A percentile compares a stretch with the other conserved stretches of the same genome.
Evolutionary conservation across 2,329 filamentous ascomycete species (phyloP).

Genomic region (Dothiorella sarmentorum): DNA sequence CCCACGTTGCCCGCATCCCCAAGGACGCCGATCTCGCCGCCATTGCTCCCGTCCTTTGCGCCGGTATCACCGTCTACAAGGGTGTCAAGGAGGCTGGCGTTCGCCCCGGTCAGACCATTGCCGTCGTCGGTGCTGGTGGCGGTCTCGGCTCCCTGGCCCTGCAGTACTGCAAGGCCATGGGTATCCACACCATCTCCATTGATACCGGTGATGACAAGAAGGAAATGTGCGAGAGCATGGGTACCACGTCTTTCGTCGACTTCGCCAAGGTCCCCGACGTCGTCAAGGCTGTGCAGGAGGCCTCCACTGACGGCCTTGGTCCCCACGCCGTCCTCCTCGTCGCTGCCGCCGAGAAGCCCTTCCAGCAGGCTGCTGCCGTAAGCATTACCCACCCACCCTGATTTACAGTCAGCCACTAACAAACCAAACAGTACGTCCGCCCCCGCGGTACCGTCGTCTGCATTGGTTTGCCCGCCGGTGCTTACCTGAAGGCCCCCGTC

Average conservation of each 20-base stretch:
- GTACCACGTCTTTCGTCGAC: conserved; percentile 73
- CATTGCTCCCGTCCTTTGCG: conserved; percentile 77
- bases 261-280: conserved; percentile 73
- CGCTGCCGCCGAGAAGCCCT: conserved; percentile 84
- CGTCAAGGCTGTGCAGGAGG: conserved; percentile 77
- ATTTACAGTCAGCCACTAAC: neutral
- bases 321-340: conserved; percentile 85
- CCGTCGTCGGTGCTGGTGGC: conserved; percentile 82
- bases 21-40: conserved; percentile 73
- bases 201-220: conserved; percentile 80
- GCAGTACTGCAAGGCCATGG: conserved; percentile 92
- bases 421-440: conserved; percentile 64
- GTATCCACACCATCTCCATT: conserved; percentile 75
- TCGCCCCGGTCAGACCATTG: conserved; percentile 71
- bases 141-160: conserved; percentile 75
- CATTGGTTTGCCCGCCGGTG: conserved; percentile 81
- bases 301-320: conserved; percentile 75
- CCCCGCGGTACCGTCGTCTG: conserved; percentile 78
- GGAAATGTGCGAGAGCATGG: conserved; percentile 63
- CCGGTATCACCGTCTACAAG: conserved; percentile 86
- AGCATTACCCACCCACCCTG: neutral
- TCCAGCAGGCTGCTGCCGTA: conserved; percentile 79
- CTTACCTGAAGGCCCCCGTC: conserved; percentile 77
- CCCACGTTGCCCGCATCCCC: conserved; percentile 78
- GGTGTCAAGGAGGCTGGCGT: conserved; percentile 81